Evolutionary conservation across 1,284 basidiomycete genomes (phyloP).

Genomic region (Exobasidium rhododendri): DNA sequence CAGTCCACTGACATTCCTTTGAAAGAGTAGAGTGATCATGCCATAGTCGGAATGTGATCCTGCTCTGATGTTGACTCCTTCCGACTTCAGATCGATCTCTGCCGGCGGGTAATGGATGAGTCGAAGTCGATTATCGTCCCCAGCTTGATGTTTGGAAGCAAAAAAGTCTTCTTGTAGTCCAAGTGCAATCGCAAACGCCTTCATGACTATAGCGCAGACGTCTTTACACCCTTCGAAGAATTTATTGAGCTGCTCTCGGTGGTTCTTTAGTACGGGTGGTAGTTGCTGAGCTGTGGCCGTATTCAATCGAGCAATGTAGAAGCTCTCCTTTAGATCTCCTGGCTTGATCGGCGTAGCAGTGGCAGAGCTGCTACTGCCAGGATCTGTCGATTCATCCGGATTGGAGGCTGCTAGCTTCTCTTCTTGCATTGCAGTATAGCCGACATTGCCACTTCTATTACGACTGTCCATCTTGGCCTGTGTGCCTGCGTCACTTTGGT

Average conservation of each 20-base stretch:
- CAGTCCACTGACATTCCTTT: slow-evolving; percentile 77
- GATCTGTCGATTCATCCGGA: background rate
- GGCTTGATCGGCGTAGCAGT: slow-evolving; percentile 17
- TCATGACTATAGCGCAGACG: slow-evolving; percentile 24
- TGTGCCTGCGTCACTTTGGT: slow-evolving; percentile 15
- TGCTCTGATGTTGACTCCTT: slow-evolving; percentile 29
- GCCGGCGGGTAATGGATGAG: slow-evolving; percentile 45
- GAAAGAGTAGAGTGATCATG: slow-evolving; percentile 76
- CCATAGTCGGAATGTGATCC: slow-evolving; percentile 67
- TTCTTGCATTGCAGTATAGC: slow-evolving; percentile 24
- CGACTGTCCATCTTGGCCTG: slow-evolving; percentile 14
- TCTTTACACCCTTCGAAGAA: slow-evolving; percentile 35
- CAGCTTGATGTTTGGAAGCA: slow-evolving; percentile 22
- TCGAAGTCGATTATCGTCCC: slow-evolving; percentile 36
- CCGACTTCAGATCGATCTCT: slow-evolving; percentile 6
- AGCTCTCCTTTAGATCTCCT: slow-evolving; percentile 47
- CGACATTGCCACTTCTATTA: slow-evolving; percentile 28
- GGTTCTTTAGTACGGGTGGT: slow-evolving; percentile 20
- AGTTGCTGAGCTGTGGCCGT: slow-evolving; percentile 17
- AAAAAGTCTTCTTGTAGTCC: slow-evolving; percentile 23
- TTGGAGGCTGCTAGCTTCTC: slow-evolving; percentile 18
- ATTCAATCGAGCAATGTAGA: slow-evolving; percentile 28
- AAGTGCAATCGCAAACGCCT: slow-evolving; percentile 35
- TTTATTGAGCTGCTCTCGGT: slow-evolving; percentile 15
- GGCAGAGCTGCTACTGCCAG: slow-evolving; percentile 18